Evolutionary conservation across 202 grass and related monocot species (phyloP), one percentile per base, ranked within the genome.

Genomic region (Bolboschoenoplectus hybrid): DNA sequence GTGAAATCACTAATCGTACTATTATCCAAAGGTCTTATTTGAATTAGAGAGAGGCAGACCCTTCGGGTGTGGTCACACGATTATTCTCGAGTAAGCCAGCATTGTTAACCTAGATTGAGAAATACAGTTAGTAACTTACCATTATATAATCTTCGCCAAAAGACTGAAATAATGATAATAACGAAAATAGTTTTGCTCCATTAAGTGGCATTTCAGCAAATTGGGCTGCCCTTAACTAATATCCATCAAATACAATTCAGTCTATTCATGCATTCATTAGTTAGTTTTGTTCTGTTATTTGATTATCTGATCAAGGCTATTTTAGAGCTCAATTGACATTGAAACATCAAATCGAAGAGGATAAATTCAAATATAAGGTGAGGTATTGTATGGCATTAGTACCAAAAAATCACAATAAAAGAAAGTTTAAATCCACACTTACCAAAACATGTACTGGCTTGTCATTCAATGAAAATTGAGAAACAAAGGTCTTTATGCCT

Each of bases 401-500:
- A 67, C 8, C 80, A 8, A 79, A 83, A 2, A 67, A 50, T 60
- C 14, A 8, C 46, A 45, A 58, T 11, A 57, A 11, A 64, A 58
- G n/a, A 36, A 4, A 72, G 50, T 74, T 13, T 51, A 84, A 85
- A 74, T 7, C 16, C 61, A 68, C 63, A 85, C 90, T 93, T 89
- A 98, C 95, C 39, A 98, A 88, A 77, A 98, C 89, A 93, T 98
- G 95, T 6, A 98, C 84, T 40, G 87, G 88, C 81, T 89, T 90
- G 35, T 93, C 88, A 84, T 75, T 85, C 6, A 84, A 88, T 81
- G 88, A 88, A 84, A 98, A 95, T 85, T 89, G 91, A 75, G 92
- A 87, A 34, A 89, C 86, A 85, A 98, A 95, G 20, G 90, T 89
- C 72, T 93, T 92, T 53, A 95, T 90, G 87, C 92, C 87, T n/a